phyloP scores from a whole-genome alignment of 2,329 filamentous ascomycete species.

The Phyllosticta citriasiana region DNA sequence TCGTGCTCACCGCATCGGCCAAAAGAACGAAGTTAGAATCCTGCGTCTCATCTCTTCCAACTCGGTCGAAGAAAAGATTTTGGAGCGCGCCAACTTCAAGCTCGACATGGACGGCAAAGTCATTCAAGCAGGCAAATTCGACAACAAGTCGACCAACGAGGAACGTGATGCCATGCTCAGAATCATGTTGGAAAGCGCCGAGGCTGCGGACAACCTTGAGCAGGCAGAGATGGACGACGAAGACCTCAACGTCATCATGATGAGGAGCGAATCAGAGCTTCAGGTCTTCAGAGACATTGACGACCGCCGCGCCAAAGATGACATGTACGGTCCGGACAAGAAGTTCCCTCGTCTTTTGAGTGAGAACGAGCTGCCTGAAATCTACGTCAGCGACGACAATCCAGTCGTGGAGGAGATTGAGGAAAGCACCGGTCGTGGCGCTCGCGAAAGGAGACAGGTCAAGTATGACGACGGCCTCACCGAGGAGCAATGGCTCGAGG shows the following conservation, averaged over 20 bases:
- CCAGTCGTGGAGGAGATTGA: constrained; percentile 70
- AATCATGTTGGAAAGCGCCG: constrained; percentile 76
- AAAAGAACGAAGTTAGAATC: constrained; percentile 99
- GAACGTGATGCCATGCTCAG: constrained; percentile 95
- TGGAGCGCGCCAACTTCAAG: constrained; percentile 95
- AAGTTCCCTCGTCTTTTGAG: constrained; percentile 68
- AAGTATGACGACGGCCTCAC: constrained; percentile 96
- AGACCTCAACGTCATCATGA: constrained; percentile 89
- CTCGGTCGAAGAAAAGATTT: constrained; percentile 96
- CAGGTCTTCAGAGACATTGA: constrained; percentile 73
- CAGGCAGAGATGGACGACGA: constrained; percentile 99
- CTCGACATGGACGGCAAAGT: constrained; percentile 99
- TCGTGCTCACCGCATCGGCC: constrained; percentile 98
- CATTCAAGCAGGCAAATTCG: constrained; percentile 97
- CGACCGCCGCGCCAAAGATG: constrained; percentile 55
- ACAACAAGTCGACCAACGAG: constrained; percentile 98
- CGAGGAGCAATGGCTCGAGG: constrained; percentile 98
- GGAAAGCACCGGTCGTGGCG: constrained; percentile 71
- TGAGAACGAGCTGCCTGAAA: constrained; percentile 83
- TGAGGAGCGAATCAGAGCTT: constrained; percentile 75
- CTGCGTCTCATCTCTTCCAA: constrained; percentile 91
- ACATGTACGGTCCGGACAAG: constrained; percentile 63
- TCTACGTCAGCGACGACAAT: constrained; percentile 82
- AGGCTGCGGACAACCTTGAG: constrained; percentile 60
- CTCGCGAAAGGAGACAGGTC: constrained; percentile 87